Conservation (phyloP, 2,329 filamentous ascomycete species). For the Didymella arachidicola region DNA sequence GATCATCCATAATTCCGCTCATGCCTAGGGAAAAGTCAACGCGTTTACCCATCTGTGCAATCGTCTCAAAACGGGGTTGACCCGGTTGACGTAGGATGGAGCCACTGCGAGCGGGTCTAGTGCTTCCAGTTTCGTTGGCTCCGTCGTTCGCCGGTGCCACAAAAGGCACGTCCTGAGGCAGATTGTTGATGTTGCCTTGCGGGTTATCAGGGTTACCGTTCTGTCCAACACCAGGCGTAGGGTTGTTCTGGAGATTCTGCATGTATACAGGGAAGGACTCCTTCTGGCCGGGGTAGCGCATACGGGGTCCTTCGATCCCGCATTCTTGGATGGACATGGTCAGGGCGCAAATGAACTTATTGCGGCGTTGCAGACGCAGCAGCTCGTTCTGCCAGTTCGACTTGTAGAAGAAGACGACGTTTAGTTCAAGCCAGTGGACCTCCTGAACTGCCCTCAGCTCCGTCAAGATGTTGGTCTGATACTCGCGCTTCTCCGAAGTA, state of each 20-base stretch:
- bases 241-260: slow-evolving; percentile 59
- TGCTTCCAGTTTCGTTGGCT: slow-evolving; percentile 16
- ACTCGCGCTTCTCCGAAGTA: slow-evolving; percentile 84
- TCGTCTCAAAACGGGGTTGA: slow-evolving; percentile 62
- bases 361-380: slow-evolving; percentile 85
- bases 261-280: slow-evolving; percentile 72
- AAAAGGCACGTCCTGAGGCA: slow-evolving; percentile 53
- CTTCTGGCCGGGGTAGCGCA: slow-evolving; percentile 73
- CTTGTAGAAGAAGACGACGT: slow-evolving; percentile 97
- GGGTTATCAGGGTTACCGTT: slow-evolving; percentile 57
- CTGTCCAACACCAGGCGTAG: slow-evolving; percentile 53
- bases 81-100: slow-evolving; percentile 65
- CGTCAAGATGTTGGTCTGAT: slow-evolving; percentile 83
- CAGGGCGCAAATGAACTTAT: slow-evolving; percentile 91
- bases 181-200: slow-evolving; percentile 47
- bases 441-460: slow-evolving; percentile 82
- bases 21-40: slow-evolving; percentile 77
- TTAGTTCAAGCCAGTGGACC: slow-evolving; percentile 84
- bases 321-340: slow-evolving; percentile 85
- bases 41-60: slow-evolving; percentile 65
- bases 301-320: slow-evolving; percentile 83
- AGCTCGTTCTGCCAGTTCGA: slow-evolving; percentile 96
- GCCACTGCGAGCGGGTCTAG: slow-evolving; percentile 46
- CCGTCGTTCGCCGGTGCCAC: slow-evolving; percentile 47
- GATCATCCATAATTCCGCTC: slow-evolving; percentile 65